Conservation (phyloP, 441 rosid genomes). For the Populus hybrid region DNA sequence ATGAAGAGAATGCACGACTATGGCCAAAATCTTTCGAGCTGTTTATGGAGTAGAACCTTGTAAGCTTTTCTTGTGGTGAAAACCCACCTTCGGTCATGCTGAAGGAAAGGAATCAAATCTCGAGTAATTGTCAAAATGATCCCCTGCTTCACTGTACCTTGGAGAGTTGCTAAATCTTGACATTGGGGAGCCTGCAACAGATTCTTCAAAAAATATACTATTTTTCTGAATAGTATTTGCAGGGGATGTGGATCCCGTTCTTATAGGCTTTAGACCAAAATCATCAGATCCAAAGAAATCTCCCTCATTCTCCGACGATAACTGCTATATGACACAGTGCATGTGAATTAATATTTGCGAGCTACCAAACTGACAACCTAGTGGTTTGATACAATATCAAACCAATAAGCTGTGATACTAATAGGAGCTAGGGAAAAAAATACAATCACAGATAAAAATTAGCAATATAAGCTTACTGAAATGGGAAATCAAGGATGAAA, state of each 20-base stretch:
- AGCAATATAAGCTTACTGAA: background rate
- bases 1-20: constrained; percentile 55
- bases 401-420: background rate
- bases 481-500: background rate
- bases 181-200: constrained; percentile 82
- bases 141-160: constrained; percentile 75
- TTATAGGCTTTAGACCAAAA: constrained; percentile 54
- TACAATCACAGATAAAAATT: background rate
- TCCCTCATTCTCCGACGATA: constrained; percentile 33
- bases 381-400: background rate
- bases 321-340: constrained; percentile 39
- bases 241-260: constrained; percentile 61
- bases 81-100: constrained; percentile 56
- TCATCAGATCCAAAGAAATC: constrained; percentile 62
- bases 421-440: background rate
- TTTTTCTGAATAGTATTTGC: constrained; percentile 49
- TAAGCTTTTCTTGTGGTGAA: constrained; percentile 54
- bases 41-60: constrained; percentile 77
- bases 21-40: constrained; percentile 74
- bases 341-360: constrained; percentile 11
- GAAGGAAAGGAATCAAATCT: constrained; percentile 94
- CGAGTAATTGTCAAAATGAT: constrained; percentile 68
- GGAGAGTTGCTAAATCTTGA: constrained; percentile 86
- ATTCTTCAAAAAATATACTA: constrained; percentile 81
- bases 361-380: background rate